Base-by-base conservation (phyloP, 1,284 basidiomycete genomes). In the Trametes sp. region DNA sequence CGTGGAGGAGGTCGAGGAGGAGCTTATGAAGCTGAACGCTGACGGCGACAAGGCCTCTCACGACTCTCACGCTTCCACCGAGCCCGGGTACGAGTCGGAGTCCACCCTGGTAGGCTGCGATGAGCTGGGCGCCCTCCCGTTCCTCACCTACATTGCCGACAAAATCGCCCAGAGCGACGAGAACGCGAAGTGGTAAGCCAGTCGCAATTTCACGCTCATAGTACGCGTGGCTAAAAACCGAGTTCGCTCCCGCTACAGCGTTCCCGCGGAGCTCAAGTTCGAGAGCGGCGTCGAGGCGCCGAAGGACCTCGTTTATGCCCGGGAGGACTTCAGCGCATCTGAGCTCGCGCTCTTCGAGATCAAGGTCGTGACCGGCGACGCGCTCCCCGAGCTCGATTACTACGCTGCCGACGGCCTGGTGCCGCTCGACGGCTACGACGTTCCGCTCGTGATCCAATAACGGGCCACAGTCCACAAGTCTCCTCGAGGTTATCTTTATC, bases 261-360 rank as follows among this genome's bases (percentile, higher is more conserved):
- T 49, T 7, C 24, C 38, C 31, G 29, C 16, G 10, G 38, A 58
- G 28, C n/a, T 33, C 48, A 19, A 4, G 19, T 6, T 10, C 41
- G 28, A 23, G 10, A 5, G 33, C 19, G n/a, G 26, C 11, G 28
- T 11, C 53, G 35, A 41, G 16, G 35, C 35, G 8, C 16, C 13
- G 13, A 33, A 31, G 23, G 44, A 48, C 9, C 44, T 48, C 13
- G 44, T 56, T 0, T 36, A 28, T 16, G 16, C 42, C 13, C 31
- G 31, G 54, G 54, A 56, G 54, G 44, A 10, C 3, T 24, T 56
- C 44, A 48, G 19, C 33, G n/a, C 46, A 1, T 31, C 44, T 9
- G 59, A 60, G 31, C 45, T 60, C 28, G 59, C 52, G 21, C 59
- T 54, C n/a, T 60, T 33, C 52, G 53, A 54, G 21, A 60, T 60